Evolutionary conservation across 108 stramenopile genomes (phyloP).

Genomic region (Bacterosira constricta): DNA sequence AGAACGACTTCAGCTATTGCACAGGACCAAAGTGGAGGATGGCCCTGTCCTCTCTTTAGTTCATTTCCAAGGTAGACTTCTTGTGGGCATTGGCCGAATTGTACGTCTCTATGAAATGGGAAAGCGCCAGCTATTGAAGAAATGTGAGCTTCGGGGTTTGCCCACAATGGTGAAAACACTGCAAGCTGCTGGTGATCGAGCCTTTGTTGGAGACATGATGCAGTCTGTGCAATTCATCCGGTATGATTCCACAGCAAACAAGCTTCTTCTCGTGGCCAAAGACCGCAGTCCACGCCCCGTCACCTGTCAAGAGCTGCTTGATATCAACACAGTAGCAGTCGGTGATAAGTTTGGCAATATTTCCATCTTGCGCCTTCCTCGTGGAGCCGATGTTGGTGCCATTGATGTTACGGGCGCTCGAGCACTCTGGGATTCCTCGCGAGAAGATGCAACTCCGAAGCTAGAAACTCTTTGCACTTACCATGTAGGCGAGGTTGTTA

Average conservation of each 20-base stretch:
- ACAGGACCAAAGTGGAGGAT: slow-evolving; percentile 93
- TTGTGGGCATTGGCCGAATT: slow-evolving; percentile 90
- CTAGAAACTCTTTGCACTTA: slow-evolving; percentile 85
- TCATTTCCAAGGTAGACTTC: slow-evolving; percentile 92
- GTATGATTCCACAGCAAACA: slow-evolving; percentile 85
- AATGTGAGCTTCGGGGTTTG: slow-evolving; percentile 90
- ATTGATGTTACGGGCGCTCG: slow-evolving; percentile 76
- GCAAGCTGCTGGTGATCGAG: slow-evolving; percentile 88
- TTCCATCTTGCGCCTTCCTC: slow-evolving; percentile 87
- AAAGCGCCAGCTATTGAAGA: slow-evolving; percentile 95
- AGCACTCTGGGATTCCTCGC: slow-evolving; percentile 75
- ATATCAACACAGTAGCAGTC: slow-evolving; percentile 96
- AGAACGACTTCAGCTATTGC: slow-evolving; percentile 87
- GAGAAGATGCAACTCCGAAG: slow-evolving; percentile 77
- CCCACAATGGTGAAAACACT: slow-evolving; percentile 90
- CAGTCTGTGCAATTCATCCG: slow-evolving; percentile 91
- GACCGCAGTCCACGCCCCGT: slow-evolving; percentile 89
- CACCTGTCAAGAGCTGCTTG: slow-evolving; percentile 89
- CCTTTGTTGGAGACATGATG: slow-evolving; percentile 90
- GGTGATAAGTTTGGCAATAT: slow-evolving; percentile 98
- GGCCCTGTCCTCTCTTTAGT: slow-evolving; percentile 89
- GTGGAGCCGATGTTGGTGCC: slow-evolving; percentile 75
- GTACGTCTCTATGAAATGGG: slow-evolving; percentile 96
- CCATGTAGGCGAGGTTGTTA: slow-evolving; percentile 94
- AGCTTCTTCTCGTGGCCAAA: slow-evolving; percentile 87